phyloP scores from a whole-genome alignment of 148 eudicot genomes.

The Rhododendron henanense region DNA sequence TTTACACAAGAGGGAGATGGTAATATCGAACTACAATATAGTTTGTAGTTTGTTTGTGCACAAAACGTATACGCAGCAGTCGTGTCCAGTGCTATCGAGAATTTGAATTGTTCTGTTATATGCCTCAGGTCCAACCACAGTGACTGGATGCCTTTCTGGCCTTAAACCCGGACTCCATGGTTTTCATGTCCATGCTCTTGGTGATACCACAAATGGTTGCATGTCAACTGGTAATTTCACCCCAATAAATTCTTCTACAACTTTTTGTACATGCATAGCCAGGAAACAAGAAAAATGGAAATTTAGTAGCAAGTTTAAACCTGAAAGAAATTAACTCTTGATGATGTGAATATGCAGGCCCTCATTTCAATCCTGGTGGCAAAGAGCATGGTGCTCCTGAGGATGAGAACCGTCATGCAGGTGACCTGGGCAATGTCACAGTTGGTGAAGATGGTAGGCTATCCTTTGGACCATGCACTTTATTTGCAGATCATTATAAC shows the following conservation, averaged over 20 bases:
- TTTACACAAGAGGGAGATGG: slow-evolving; percentile 86
- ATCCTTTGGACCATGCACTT: slow-evolving; percentile 1
- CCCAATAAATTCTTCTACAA: background rate
- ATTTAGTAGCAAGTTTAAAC: background rate
- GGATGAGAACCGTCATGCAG: slow-evolving; percentile 91
- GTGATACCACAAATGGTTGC: slow-evolving; percentile 98
- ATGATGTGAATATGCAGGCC: slow-evolving; percentile 46
- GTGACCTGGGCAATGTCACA: slow-evolving; percentile 92
- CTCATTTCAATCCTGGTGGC: slow-evolving; percentile 86
- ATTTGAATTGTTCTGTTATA: background rate
- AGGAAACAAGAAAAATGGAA: background rate
- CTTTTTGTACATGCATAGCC: background rate
- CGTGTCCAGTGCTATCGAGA: no score
- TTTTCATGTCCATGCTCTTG: slow-evolving; percentile 96
- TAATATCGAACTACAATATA: slow-evolving; percentile 19
- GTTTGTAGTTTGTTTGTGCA: background rate
- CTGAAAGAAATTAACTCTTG: background rate
- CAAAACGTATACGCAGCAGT: background rate
- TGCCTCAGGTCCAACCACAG: slow-evolving; percentile 72
- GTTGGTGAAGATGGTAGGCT: slow-evolving; percentile 89
- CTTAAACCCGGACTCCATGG: slow-evolving; percentile 94
- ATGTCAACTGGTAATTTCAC: slow-evolving; percentile 83
- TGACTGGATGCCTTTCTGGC: slow-evolving; percentile 75
- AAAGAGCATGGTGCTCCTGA: slow-evolving; percentile 96
- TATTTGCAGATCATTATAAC: background rate